A percentile compares a stretch with the other conserved stretches of the same genome.
Evolutionary conservation across 768 basidiomycete genomes (phyloP).

Genomic region (Grammothele lineata): DNA sequence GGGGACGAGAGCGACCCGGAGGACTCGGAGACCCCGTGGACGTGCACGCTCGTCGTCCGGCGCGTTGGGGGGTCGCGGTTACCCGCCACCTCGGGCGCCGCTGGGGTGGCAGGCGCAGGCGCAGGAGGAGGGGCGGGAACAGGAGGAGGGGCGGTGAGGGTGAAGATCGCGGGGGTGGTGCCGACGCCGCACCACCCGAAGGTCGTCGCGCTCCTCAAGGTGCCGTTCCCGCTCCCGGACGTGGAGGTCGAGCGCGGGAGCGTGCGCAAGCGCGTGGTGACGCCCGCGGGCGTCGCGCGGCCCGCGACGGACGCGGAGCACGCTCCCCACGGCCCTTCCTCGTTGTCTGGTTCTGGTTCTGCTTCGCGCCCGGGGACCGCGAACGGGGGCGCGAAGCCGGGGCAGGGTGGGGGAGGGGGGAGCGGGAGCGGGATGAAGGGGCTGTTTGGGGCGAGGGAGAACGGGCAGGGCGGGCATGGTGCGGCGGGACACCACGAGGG

Average conservation of each 20-base stretch:
- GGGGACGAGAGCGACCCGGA: constrained; percentile 91
- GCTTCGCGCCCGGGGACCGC: constrained; percentile 4
- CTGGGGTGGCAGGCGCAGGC: not conserved
- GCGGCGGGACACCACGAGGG: constrained; percentile 28
- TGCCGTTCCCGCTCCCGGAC: constrained; percentile 86
- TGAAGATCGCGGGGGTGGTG: constrained; percentile 81
- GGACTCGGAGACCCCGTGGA: constrained; percentile 96
- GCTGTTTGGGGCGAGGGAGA: constrained; percentile 8
- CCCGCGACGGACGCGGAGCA: constrained; percentile 17
- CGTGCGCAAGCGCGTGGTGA: constrained; percentile 46
- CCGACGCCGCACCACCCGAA: constrained; percentile 97
- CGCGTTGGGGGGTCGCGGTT: constrained; percentile 27
- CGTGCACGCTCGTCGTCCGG: constrained; percentile 74
- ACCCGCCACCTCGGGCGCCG: constrained; percentile 2
- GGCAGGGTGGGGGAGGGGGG: constrained; percentile 24
- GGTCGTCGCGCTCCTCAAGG: constrained; percentile 85
- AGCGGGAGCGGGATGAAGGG: constrained; percentile 6
- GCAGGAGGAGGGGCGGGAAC: no score
- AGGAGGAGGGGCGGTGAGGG: constrained; percentile 23
- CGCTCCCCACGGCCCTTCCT: no score
- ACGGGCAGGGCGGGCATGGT: constrained; percentile 4
- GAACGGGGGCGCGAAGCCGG: constrained; percentile 1
- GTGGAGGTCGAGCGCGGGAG: constrained; percentile 63
- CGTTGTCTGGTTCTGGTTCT: no score
- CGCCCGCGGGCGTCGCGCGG: constrained; percentile 29